phyloP scores from a whole-genome alignment of 2,329 filamentous ascomycete genomes.

The Amylocarpus encephaloides region DNA sequence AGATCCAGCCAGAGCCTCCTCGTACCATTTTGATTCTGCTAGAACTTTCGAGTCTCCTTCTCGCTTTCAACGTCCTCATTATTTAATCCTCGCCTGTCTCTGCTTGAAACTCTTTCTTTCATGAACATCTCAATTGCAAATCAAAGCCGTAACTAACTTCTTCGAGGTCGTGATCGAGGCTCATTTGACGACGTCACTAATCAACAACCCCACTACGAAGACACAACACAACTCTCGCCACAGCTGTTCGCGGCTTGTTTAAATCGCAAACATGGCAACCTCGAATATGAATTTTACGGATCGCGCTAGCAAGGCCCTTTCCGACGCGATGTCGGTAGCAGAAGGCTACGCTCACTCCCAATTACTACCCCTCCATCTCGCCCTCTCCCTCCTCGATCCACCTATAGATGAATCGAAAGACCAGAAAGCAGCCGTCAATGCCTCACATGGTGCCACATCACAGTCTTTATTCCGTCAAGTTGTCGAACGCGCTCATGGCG shows the following conservation, averaged over 20 bases:
- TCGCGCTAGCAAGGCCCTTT: conserved; percentile 80
- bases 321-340: conserved; percentile 81
- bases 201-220: not conserved
- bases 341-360: conserved; percentile 89
- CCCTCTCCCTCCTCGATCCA: conserved; percentile 72
- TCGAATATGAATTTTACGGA: conserved; percentile 89
- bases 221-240: not conserved
- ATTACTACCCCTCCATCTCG: conserved; percentile 83
- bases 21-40: not conserved
- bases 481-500: conserved; percentile 86
- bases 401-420: conserved; percentile 72
- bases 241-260: conserved; percentile 23
- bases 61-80: no score
- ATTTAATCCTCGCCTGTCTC: no score
- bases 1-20: conserved; percentile 1
- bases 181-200: no score
- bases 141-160: no score
- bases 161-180: no score
- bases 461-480: conserved; percentile 90
- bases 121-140: not conserved
- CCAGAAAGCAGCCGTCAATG: conserved; percentile 62
- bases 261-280: conserved; percentile 49
- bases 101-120: no score
- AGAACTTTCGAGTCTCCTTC: no score
- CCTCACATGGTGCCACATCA: conserved; percentile 52